phyloP scores from a whole-genome alignment of 2,329 filamentous ascomycete species.

The Venturiaceae sp. region DNA sequence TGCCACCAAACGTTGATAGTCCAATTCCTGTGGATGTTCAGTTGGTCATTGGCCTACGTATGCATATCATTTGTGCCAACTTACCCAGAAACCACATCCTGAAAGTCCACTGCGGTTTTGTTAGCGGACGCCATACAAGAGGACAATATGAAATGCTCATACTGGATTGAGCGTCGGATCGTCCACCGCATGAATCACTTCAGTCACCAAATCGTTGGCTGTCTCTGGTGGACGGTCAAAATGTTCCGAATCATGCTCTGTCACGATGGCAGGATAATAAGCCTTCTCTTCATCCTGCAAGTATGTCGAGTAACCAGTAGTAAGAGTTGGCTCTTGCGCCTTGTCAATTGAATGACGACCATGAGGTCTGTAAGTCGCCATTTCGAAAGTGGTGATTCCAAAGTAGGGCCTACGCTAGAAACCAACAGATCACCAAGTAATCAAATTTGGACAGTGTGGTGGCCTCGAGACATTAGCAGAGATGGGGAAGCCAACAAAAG shows the following conservation, averaged over 20 bases:
- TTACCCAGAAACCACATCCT: neutral
- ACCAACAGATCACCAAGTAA: too few species aligned
- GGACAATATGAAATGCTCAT: neutral
- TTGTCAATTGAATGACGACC: neutral
- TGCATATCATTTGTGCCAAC: neutral
- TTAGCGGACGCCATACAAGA: neutral
- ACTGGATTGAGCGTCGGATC: neutral
- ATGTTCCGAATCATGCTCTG: neutral
- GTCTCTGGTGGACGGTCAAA: neutral
- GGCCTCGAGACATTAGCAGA: neutral
- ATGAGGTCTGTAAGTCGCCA: neutral
- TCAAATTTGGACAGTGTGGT: neutral
- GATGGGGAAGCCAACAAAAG: neutral
- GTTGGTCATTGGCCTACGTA: neutral
- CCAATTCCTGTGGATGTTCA: slow-evolving; percentile 3
- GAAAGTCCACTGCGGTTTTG: neutral
- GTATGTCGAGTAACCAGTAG: neutral
- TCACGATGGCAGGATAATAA: neutral
- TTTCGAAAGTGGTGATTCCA: too few species aligned
- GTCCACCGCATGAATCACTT: slow-evolving; percentile 5
- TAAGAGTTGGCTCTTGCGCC: neutral
- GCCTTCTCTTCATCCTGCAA: neutral
- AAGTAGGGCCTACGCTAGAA: too few species aligned
- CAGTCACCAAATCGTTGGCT: neutral
- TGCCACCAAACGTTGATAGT: slow-evolving; percentile 11